phyloP scores from a whole-genome alignment of 305 asterid species.

The Solanum aculeatissimum region DNA sequence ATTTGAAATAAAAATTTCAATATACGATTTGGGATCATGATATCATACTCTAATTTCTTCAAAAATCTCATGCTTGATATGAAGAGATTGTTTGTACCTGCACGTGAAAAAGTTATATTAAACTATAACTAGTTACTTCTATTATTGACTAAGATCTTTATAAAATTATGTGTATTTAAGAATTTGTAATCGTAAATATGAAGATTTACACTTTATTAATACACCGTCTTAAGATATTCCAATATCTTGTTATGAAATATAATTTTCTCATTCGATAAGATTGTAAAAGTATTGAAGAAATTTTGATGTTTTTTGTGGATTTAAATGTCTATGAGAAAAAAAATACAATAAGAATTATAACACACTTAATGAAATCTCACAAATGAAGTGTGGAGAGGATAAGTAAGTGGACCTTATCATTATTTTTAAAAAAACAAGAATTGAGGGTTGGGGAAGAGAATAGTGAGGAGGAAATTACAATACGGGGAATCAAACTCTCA shows the following conservation, averaged over 20 bases:
- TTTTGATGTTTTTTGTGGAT: too few species aligned
- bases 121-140: background rate
- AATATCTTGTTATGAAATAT: background rate
- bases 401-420: too few species aligned
- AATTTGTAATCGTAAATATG: background rate
- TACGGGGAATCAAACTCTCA: too few species aligned
- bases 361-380: too few species aligned
- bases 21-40: background rate
- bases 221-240: background rate
- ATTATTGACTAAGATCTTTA: background rate
- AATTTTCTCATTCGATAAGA: too few species aligned
- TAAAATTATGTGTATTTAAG: background rate
- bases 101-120: background rate
- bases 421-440: too few species aligned
- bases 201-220: background rate
- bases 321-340: too few species aligned
- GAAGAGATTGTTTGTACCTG: background rate
- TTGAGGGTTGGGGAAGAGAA: too few species aligned
- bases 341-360: too few species aligned
- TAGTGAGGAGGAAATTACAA: too few species aligned
- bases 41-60: background rate
- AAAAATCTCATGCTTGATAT: background rate
- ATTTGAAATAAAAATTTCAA: background rate
- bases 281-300: too few species aligned
- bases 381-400: too few species aligned